Conservation (phyloP, 2,329 filamentous ascomycete species). For the Ophiosphaerella korrae region DNA sequence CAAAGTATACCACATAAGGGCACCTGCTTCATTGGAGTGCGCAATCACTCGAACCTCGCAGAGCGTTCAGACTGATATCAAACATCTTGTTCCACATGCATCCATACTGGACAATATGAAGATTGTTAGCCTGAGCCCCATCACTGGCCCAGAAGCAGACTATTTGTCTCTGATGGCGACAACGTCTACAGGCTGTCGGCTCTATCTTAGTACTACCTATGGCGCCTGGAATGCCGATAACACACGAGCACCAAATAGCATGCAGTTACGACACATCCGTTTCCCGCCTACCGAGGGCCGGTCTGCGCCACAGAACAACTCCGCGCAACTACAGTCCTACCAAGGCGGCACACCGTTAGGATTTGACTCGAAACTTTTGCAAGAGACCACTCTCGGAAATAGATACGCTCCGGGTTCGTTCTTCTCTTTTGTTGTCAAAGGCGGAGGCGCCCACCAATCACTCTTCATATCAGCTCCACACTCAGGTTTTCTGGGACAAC, state of each 20-base stretch:
- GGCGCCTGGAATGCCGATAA: slow-evolving; percentile 68
- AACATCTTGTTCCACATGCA: slow-evolving; percentile 77
- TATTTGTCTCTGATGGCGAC: slow-evolving; percentile 89
- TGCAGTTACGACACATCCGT: slow-evolving; percentile 97
- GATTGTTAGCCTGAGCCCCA: slow-evolving; percentile 85
- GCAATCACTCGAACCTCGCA: slow-evolving; percentile 60
- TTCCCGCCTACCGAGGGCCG: slow-evolving; percentile 70
- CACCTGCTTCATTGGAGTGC: slow-evolving; percentile 57
- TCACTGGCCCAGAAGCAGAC: slow-evolving; percentile 76
- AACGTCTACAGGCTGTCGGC: slow-evolving; percentile 85
- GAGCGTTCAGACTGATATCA: slow-evolving; percentile 70
- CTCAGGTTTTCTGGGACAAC: slow-evolving; percentile 76
- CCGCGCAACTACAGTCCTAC: slow-evolving; percentile 39
- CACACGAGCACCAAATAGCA: slow-evolving; percentile 80
- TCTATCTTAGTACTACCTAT: slow-evolving; percentile 89
- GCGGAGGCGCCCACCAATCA: slow-evolving; percentile 63
- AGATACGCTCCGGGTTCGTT: slow-evolving; percentile 88
- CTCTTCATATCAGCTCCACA: slow-evolving; percentile 89
- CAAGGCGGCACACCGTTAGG: slow-evolving; percentile 31
- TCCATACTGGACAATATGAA: slow-evolving; percentile 70
- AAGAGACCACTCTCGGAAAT: slow-evolving; percentile 53
- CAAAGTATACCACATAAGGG: slow-evolving; percentile 85
- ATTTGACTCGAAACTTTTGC: slow-evolving; percentile 33
- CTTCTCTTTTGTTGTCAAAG: slow-evolving; percentile 76
- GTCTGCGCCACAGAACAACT: slow-evolving; percentile 23